A percentile compares a stretch with the other conserved stretches of the same genome.
Evolutionary conservation across 1,284 basidiomycete genomes (phyloP).

Genomic region (Naganishia liquefaciens): DNA sequence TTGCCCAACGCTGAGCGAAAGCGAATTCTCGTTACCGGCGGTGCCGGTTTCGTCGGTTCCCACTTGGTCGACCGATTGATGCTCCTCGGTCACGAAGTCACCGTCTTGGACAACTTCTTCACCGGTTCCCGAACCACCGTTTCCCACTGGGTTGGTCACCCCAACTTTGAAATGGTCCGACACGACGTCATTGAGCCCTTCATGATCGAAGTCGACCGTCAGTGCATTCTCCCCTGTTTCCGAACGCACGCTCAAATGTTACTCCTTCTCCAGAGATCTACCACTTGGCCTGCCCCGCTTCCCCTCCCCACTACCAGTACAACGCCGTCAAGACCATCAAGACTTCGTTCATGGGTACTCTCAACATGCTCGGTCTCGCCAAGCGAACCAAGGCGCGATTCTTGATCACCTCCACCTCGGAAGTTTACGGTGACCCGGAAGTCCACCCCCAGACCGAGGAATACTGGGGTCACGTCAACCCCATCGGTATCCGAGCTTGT

Average conservation of each 20-base stretch:
- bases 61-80: slow-evolving; percentile 96
- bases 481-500: slow-evolving; percentile 93
- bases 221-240: slow-evolving; percentile 42
- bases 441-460: slow-evolving; percentile 95
- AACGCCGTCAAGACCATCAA: slow-evolving; percentile 97
- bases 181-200: slow-evolving; percentile 96
- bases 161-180: slow-evolving; percentile 95
- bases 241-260: slow-evolving; percentile 2
- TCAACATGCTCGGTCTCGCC: slow-evolving; percentile 98
- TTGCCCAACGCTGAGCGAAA: slow-evolving; percentile 76
- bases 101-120: slow-evolving; percentile 97
- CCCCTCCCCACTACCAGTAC: slow-evolving; percentile 91
- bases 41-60: slow-evolving; percentile 95
- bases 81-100: slow-evolving; percentile 96
- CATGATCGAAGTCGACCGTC: slow-evolving; percentile 95
- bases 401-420: slow-evolving; percentile 86
- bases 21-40: slow-evolving; percentile 84
- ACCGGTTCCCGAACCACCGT: slow-evolving; percentile 89
- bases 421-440: slow-evolving; percentile 96
- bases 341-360: slow-evolving; percentile 93
- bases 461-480: slow-evolving; percentile 98
- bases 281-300: slow-evolving; percentile 93
- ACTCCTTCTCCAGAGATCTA: slow-evolving; percentile 72
- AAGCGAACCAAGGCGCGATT: slow-evolving; percentile 96
- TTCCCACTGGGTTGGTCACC: slow-evolving; percentile 92